phyloP scores from a whole-genome alignment of 192 early-diverging fungal species.

The Chytriomyces confervae region DNA sequence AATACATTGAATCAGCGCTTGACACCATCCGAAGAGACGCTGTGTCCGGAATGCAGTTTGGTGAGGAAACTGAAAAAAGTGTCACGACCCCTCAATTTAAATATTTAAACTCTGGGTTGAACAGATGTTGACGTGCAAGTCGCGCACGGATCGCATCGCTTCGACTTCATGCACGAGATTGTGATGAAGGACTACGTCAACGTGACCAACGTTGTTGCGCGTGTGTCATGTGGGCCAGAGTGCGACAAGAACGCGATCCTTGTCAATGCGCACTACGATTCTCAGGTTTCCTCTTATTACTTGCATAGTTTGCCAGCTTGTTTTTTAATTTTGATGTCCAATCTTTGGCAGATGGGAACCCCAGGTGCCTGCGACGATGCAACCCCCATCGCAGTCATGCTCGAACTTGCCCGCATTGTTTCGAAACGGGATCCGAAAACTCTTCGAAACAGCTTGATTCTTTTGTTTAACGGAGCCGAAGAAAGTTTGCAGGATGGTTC shows the following conservation, averaged over 20 bases:
- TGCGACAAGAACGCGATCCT: slow-evolving; percentile 72
- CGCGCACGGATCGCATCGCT: slow-evolving; percentile 68
- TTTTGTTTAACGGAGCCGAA: slow-evolving; percentile 78
- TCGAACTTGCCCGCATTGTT: slow-evolving; percentile 57
- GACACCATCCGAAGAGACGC: slow-evolving; percentile 39
- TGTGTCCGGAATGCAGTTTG: not conserved
- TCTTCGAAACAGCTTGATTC: slow-evolving; percentile 45
- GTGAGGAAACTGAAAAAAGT: not conserved
- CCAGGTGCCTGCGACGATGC: slow-evolving; percentile 72
- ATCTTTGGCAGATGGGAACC: slow-evolving; percentile 2
- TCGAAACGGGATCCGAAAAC: slow-evolving; percentile 25
- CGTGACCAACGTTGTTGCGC: slow-evolving; percentile 74
- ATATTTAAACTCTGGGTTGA: no score
- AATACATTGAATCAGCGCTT: slow-evolving; percentile 50
- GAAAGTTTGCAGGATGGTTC: slow-evolving; percentile 78
- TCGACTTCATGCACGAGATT: slow-evolving; percentile 72
- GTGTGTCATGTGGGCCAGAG: slow-evolving; percentile 68
- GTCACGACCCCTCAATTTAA: not conserved
- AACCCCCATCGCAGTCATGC: slow-evolving; percentile 74
- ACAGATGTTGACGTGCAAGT: slow-evolving; percentile 67
- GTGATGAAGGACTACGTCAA: slow-evolving; percentile 72
- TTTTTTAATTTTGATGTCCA: not conserved
- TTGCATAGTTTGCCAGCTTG: not conserved
- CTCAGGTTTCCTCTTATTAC: slow-evolving; percentile 18
- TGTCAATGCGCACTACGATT: slow-evolving; percentile 75